Conservation (phyloP, 2,329 filamentous ascomycete species). For the Chaetothyriales sp. region DNA sequence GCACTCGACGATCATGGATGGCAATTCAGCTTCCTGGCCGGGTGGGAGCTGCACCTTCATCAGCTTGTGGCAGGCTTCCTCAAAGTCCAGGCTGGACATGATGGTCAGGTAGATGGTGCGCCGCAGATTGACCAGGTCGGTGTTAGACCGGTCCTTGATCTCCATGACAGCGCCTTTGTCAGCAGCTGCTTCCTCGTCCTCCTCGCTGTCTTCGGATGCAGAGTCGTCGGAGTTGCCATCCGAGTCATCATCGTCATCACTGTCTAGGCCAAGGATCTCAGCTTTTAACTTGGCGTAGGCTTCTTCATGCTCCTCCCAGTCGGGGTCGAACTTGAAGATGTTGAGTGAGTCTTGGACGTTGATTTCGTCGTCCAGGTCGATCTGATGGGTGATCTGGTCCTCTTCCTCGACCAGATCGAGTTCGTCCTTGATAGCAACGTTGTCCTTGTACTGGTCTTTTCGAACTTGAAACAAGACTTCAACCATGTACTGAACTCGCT, state of each 20-base stretch:
- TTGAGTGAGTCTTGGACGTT: slow-evolving; percentile 79
- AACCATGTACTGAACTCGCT: slow-evolving; percentile 98
- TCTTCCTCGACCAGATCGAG: slow-evolving; percentile 93
- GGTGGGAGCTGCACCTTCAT: slow-evolving; percentile 82
- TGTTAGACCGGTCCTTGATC: slow-evolving; percentile 95
- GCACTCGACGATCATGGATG: slow-evolving; percentile 94
- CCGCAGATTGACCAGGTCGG: slow-evolving; percentile 82
- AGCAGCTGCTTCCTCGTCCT: slow-evolving; percentile 48
- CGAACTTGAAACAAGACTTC: slow-evolving; percentile 93
- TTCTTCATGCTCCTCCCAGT: slow-evolving; percentile 83
- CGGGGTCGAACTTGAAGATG: slow-evolving; percentile 82
- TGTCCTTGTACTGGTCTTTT: slow-evolving; percentile 93
- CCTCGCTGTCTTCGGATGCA: slow-evolving; percentile 48
- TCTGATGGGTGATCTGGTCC: slow-evolving; percentile 85
- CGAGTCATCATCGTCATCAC: slow-evolving; percentile 59
- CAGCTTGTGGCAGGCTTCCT: slow-evolving; percentile 93
- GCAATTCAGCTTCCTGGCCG: slow-evolving; percentile 76
- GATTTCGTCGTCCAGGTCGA: slow-evolving; percentile 68
- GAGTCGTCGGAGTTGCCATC: slow-evolving; percentile 37
- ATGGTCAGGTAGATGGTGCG: slow-evolving; percentile 95
- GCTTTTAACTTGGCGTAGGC: slow-evolving; percentile 81
- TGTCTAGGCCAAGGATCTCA: slow-evolving; percentile 88
- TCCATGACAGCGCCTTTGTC: slow-evolving; percentile 71
- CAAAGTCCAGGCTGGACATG: slow-evolving; percentile 88
- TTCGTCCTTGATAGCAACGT: slow-evolving; percentile 79